phyloP scores from a whole-genome alignment of 345 rosid species.

The Heritiera littoralis region DNA sequence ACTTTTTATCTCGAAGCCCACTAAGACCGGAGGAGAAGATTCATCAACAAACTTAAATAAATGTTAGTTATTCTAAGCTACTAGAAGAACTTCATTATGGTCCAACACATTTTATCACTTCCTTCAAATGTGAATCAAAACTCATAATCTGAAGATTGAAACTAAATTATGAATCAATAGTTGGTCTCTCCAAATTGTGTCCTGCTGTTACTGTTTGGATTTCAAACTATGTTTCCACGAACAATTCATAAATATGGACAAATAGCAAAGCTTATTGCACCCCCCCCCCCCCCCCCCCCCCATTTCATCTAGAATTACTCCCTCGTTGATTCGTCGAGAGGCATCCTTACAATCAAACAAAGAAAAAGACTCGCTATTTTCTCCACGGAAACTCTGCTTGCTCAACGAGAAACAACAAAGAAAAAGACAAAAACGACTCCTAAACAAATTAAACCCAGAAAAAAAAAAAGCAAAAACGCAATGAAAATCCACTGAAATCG shows the following conservation, averaged over 20 bases:
- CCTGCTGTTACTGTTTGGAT: not conserved
- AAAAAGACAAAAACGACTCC: not conserved
- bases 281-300: not conserved
- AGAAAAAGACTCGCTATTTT: not conserved
- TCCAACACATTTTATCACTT: not conserved
- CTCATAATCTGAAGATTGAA: not conserved
- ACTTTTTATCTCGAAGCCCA: too few species aligned
- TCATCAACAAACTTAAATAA: too few species aligned
- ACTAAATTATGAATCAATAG: not conserved
- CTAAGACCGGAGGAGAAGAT: too few species aligned
- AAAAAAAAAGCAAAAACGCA: not conserved
- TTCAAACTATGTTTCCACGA: not conserved
- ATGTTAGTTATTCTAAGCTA: not conserved
- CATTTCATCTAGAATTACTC: not conserved
- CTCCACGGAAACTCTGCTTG: not conserved
- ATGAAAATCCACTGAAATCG: not conserved
- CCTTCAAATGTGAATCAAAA: not conserved
- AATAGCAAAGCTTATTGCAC: too few species aligned
- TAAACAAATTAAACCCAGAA: not conserved
- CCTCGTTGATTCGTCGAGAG: not conserved
- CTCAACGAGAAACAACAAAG: slow-evolving; percentile 6
- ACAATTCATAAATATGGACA: not conserved
- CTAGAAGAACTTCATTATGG: not conserved
- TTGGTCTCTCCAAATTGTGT: not conserved
- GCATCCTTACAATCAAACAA: not conserved